phyloP scores from a whole-genome alignment of 2,329 filamentous ascomycete species.

The Exophiala alcalophila region DNA sequence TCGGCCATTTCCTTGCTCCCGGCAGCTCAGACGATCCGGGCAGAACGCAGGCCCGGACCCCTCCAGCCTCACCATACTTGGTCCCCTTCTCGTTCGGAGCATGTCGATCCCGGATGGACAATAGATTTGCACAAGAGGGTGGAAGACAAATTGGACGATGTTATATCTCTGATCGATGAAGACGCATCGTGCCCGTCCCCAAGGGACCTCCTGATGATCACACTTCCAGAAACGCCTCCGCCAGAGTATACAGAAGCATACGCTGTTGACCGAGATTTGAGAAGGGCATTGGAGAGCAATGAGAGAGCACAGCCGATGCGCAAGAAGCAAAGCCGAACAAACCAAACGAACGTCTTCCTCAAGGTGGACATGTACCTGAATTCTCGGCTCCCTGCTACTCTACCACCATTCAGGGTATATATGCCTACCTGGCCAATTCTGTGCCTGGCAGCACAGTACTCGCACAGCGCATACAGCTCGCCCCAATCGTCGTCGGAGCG shows the following conservation, averaged over 20 bases:
- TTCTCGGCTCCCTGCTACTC: constrained; percentile 64
- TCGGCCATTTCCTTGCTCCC: constrained; percentile 11
- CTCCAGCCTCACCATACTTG: constrained; percentile 15
- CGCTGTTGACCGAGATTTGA: constrained; percentile 2
- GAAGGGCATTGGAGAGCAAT: neutral
- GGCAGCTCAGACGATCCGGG: neutral
- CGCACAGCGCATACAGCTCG: constrained; percentile 68
- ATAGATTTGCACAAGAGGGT: constrained; percentile 51
- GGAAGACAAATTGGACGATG: constrained; percentile 60
- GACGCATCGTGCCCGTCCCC: constrained; percentile 53
- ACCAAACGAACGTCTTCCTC: constrained; percentile 61
- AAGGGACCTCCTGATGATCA: constrained; percentile 31
- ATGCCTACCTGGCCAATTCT: constrained; percentile 73
- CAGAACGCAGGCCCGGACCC: constrained; percentile 1
- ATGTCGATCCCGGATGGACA: neutral
- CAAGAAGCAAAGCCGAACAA: constrained; percentile 35
- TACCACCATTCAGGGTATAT: constrained; percentile 68
- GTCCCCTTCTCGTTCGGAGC: constrained; percentile 2
- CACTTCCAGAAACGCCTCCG: constrained; percentile 2
- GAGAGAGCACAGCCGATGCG: constrained; percentile 5
- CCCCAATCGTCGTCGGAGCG: constrained; percentile 58
- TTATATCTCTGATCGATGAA: constrained; percentile 70
- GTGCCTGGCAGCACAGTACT: constrained; percentile 74
- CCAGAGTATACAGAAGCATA: constrained; percentile 7
- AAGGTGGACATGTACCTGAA: constrained; percentile 80